A percentile compares a stretch with the other conserved stretches of the same genome.
Evolutionary conservation across 768 basidiomycete species (phyloP).

Genomic region (Podaxis sp.): DNA sequence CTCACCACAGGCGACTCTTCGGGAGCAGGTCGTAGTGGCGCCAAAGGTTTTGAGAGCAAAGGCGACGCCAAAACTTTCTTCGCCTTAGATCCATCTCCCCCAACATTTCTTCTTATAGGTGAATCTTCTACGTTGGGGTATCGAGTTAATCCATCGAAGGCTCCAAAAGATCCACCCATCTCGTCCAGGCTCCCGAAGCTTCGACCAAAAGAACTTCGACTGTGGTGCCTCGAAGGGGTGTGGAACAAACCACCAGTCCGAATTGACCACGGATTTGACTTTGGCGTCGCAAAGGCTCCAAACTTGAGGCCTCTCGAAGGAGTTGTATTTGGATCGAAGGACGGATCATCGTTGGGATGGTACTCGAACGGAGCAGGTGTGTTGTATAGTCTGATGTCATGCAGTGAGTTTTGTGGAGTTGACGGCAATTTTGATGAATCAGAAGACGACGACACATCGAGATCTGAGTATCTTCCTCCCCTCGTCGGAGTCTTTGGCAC

Average conservation of each 20-base stretch:
- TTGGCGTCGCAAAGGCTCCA: slow-evolving; percentile 64
- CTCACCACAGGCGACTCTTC: slow-evolving; percentile 20
- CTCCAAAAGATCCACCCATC: slow-evolving; percentile 22
- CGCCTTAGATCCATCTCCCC: background rate
- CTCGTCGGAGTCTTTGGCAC: slow-evolving; percentile 54
- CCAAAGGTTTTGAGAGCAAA: background rate
- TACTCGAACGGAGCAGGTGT: slow-evolving; percentile 39
- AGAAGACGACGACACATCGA: slow-evolving; percentile 45
- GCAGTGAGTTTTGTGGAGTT: slow-evolving; percentile 45
- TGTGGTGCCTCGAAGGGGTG: slow-evolving; percentile 46
- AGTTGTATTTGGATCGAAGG: slow-evolving; percentile 79
- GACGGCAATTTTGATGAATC: slow-evolving; percentile 55
- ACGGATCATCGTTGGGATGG: slow-evolving; percentile 44
- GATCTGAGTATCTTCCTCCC: slow-evolving; percentile 33
- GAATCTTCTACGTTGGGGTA: slow-evolving; percentile 13
- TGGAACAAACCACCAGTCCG: slow-evolving; percentile 47
- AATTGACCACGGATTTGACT: slow-evolving; percentile 47
- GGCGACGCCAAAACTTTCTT: slow-evolving; percentile 4
- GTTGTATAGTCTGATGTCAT: slow-evolving; percentile 39
- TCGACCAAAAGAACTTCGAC: slow-evolving; percentile 31
- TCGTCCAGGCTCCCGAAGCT: slow-evolving; percentile 34
- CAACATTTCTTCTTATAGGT: slow-evolving; percentile 5
- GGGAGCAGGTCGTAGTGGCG: background rate
- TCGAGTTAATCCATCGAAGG: slow-evolving; percentile 9
- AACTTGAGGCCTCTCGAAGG: slow-evolving; percentile 79